These are phyloP conservation scores for Sphaerulina populicola DNA, from an alignment of 2,329 filamentous ascomycete species.

Conservation along the genomic window DNA sequence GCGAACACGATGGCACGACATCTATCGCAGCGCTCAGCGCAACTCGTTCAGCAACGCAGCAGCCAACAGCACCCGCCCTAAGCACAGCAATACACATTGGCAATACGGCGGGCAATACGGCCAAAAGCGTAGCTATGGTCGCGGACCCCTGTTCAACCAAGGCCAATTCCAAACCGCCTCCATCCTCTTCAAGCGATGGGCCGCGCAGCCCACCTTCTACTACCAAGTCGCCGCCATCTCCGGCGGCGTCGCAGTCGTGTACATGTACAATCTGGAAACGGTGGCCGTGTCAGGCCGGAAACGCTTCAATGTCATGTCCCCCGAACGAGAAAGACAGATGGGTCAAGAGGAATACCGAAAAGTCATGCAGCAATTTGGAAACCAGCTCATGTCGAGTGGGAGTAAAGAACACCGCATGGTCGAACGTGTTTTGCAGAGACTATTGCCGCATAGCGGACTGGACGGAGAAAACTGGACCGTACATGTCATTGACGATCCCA, in stretches of 20 bases:
- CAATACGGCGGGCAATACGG: constrained; percentile 13
- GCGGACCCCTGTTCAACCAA: constrained; percentile 28
- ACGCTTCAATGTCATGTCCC: constrained; percentile 62
- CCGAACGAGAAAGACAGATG: constrained; percentile 48
- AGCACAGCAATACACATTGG: background rate
- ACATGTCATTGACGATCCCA: constrained; percentile 61
- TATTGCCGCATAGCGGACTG: constrained; percentile 61
- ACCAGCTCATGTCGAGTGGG: constrained; percentile 50
- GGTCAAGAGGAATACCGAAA: constrained; percentile 49
- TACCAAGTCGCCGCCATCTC: constrained; percentile 40
- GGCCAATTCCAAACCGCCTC: constrained; percentile 26
- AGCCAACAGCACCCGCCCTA: background rate
- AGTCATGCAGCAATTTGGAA: constrained; percentile 49
- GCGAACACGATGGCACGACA: constrained; percentile 8
- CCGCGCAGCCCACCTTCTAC: constrained; percentile 41
- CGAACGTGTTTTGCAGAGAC: constrained; percentile 53
- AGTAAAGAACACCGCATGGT: constrained; percentile 53
- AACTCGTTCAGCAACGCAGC: background rate
- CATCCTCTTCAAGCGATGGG: constrained; percentile 33
- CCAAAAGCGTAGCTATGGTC: constrained; percentile 13
- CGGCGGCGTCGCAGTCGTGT: constrained; percentile 46
- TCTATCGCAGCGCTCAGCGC: constrained; percentile 2
- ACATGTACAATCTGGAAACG: constrained; percentile 60
- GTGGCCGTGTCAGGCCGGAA: constrained; percentile 63
- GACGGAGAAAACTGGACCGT: constrained; percentile 58